Percentiles rank a stretch among this genome's conserved stretches.
Conservation (phyloP, 257 asterid genomes). For the Anisodus acutangulus region DNA sequence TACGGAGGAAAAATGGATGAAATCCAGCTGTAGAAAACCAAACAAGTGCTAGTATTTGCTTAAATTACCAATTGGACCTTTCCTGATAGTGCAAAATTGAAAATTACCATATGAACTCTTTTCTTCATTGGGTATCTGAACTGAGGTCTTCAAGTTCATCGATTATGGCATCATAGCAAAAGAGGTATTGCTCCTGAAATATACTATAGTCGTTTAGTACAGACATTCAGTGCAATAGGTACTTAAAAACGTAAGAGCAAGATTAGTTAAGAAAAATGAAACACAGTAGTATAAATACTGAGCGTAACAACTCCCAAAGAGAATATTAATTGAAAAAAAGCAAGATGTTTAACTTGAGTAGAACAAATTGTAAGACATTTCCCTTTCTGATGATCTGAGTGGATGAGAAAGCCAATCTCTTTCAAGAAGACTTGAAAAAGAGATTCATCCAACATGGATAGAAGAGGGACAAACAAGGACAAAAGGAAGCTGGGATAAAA, state of each 20-base stretch:
- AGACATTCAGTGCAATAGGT: neutral
- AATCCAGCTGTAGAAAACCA: neutral
- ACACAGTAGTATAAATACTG: neutral
- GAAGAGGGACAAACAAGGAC: neutral
- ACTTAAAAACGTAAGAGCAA: neutral
- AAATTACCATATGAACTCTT: conserved; percentile 40
- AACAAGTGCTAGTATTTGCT: neutral
- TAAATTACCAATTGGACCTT: neutral
- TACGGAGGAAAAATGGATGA: neutral
- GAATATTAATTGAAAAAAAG: neutral
- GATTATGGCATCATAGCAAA: conserved; percentile 63
- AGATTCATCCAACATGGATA: neutral
- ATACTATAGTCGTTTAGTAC: neutral
- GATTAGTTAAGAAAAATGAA: neutral
- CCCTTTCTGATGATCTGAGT: neutral
- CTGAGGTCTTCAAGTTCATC: conserved; percentile 69
- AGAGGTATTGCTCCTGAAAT: conserved; percentile 72
- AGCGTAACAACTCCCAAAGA: neutral
- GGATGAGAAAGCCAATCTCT: neutral
- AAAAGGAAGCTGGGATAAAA: conserved; percentile 4
- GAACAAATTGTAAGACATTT: neutral
- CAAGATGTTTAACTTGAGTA: neutral
- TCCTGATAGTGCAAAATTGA: neutral
- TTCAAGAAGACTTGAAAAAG: neutral
- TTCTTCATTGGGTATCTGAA: conserved; percentile 38